These are phyloP conservation scores for Metschnikowia cerradonensis DNA, from an alignment of 805 yeast species.

Conservation along the genomic window DNA sequence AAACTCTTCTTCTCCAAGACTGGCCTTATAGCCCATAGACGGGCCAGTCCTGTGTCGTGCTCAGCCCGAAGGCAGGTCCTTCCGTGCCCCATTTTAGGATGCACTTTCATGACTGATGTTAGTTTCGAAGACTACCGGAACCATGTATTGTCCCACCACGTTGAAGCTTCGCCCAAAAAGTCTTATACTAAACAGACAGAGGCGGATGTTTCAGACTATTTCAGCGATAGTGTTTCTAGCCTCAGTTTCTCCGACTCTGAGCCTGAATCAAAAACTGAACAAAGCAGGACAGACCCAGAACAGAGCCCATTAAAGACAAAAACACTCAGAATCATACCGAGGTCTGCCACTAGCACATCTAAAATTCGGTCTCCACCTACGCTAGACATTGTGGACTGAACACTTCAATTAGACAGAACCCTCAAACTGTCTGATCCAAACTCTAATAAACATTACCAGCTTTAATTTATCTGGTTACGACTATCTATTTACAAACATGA, in stretches of 20 bases:
- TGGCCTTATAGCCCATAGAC: constrained; percentile 22
- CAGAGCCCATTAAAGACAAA: neutral
- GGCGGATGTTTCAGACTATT: constrained; percentile 6
- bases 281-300: neutral
- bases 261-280: no score
- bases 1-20: constrained; percentile 12
- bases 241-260: constrained; percentile 6
- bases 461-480: neutral
- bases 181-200: neutral
- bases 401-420: neutral
- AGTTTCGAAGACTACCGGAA: constrained; percentile 8
- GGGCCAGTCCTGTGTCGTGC: constrained; percentile 18
- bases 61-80: constrained; percentile 30
- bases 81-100: constrained; percentile 38
- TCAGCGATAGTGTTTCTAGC: constrained; percentile 12
- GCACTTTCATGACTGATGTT: constrained; percentile 36
- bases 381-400: constrained; percentile 1
- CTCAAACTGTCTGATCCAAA: no score
- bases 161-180: neutral
- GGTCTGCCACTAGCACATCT: neutral
- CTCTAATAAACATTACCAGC: neutral
- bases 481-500: neutral
- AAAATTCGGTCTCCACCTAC: neutral
- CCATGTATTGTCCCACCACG: constrained; percentile 9
- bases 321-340: neutral